Base-by-base conservation (phyloP, 2,329 filamentous ascomycete species). In the Ophiostoma ulmi region DNA sequence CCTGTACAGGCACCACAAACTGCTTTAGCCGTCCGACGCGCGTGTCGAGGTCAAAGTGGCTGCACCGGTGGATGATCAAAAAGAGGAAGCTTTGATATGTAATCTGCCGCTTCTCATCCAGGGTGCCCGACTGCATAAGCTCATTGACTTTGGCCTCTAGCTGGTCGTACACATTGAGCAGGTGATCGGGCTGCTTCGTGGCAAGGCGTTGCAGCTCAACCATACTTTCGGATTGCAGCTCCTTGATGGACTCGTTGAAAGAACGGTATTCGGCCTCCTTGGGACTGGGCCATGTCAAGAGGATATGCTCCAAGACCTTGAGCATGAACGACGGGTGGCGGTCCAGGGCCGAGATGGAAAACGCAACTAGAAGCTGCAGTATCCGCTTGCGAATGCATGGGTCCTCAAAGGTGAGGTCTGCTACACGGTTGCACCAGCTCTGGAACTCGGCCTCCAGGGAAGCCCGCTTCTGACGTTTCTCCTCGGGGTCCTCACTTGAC, bases 61-160 rank as follows among this genome's bases (percentile, higher is more conserved):
- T 89, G 48, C 93, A 89, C 72, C 95, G 92, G 79, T 98, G 94
- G 75, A 95, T 90, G 73, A 99, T 95, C 72, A 97, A 95, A 78
- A 99, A 96, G 0, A 98, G 84, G 73, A 98, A 94, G 11, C 93
- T 94, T 75, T 89, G 91, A 76, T 96, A 94, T 1, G 94, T 92
- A 76, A 95, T 90, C 71, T 92, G 88, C 41, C 94, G 87, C 77
- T 94, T 93, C 76, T 94, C 90, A 76, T 97, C 94, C 39, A 91
- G 81, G 70, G 86, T 85, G 39, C 91, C 88, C 67, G 91, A 87
- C 73, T 88, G 84, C 77, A 91, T 86, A 82, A 97, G 89, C 78
- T 94, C 91, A 72, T 90, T 90, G 72, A 98, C 90, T 76, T 93
- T 93, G 52, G 85, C 85, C 78, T 97, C 92, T 38, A 99, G 87